phyloP scores from a whole-genome alignment of 2,329 filamentous ascomycete genomes.

The Sporothrix variecibatus region DNA sequence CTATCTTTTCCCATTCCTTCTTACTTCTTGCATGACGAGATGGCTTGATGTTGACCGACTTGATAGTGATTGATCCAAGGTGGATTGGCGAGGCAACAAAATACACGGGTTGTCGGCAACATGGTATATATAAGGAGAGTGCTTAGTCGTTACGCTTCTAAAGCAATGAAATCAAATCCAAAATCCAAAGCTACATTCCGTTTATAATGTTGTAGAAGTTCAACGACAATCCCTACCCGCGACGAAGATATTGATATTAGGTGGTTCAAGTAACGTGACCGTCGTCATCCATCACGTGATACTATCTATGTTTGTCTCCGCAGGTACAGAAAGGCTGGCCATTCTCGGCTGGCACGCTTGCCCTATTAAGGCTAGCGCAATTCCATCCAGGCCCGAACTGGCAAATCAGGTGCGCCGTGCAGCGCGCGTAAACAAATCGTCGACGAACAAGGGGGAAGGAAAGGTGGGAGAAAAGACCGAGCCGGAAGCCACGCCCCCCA shows the following conservation, averaged over 20 bases:
- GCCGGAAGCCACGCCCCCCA: slow-evolving; percentile 13
- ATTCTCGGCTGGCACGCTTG: slow-evolving; percentile 11
- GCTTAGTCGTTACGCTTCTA: background rate
- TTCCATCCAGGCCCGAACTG: background rate
- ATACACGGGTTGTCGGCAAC: background rate
- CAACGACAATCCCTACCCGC: background rate
- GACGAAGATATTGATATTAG: background rate
- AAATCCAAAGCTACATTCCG: background rate
- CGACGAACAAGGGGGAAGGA: slow-evolving; percentile 18
- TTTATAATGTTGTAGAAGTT: background rate
- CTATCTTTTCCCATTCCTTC: background rate
- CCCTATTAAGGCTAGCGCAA: slow-evolving; percentile 32
- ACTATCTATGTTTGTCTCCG: background rate
- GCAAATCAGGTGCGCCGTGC: slow-evolving; percentile 29
- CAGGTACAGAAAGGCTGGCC: background rate
- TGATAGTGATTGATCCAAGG: background rate
- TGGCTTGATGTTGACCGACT: background rate
- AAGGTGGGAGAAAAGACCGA: slow-evolving; percentile 24
- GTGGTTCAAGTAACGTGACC: background rate
- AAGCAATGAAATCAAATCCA: background rate
- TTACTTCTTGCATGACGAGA: background rate
- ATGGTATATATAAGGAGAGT: slow-evolving; percentile 2
- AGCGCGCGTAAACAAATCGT: slow-evolving; percentile 34
- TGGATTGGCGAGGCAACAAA: background rate
- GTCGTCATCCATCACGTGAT: background rate